phyloP scores from a whole-genome alignment of 768 basidiomycete species.

The Psilocybe subaeruginosa region DNA sequence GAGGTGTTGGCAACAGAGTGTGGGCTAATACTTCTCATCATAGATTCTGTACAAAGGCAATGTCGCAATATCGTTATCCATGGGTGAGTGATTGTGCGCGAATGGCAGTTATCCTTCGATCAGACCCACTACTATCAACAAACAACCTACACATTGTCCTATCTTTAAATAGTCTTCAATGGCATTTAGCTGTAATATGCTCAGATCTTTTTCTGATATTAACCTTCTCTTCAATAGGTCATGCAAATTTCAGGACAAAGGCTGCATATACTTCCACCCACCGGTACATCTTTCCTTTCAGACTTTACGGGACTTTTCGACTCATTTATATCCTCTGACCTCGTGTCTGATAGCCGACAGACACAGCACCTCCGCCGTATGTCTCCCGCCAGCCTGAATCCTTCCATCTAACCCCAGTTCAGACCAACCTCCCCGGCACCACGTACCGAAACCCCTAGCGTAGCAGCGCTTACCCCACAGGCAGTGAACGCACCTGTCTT shows the following conservation, averaged over 20 bases:
- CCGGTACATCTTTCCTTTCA: constrained; percentile 43
- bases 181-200: background rate
- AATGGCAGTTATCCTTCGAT: background rate
- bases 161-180: background rate
- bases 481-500: constrained; percentile 87
- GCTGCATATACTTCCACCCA: constrained; percentile 84
- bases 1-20: background rate
- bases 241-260: constrained; percentile 87
- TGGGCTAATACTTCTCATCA: background rate
- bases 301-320: background rate
- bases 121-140: background rate
- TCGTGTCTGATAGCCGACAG: constrained; percentile 13
- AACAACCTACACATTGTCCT: background rate
- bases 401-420: constrained; percentile 21
- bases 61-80: constrained; percentile 93
- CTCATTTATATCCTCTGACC: background rate
- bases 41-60: constrained; percentile 75
- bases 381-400: constrained; percentile 19
- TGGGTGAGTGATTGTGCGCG: constrained; percentile 55
- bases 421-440: constrained; percentile 31
- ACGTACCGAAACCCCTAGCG: constrained; percentile 37
- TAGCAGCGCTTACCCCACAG: constrained; percentile 50
- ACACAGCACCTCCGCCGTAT: constrained; percentile 29
- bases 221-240: constrained; percentile 44
- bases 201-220: background rate